Conservation (phyloP, 352 stramenopile genomes). For the Pythium volutum region DNA sequence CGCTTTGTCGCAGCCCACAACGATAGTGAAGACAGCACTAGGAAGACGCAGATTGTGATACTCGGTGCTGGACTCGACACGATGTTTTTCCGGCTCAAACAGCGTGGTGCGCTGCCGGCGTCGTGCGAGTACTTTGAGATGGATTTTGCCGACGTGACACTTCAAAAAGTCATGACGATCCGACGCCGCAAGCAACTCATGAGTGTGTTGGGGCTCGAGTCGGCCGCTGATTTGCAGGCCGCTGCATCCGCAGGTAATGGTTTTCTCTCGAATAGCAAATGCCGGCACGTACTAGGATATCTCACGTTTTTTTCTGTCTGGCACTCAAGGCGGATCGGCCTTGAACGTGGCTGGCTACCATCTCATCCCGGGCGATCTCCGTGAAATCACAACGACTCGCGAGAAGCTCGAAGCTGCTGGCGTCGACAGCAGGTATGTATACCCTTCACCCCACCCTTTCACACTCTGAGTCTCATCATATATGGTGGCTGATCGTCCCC, state of each 20-base stretch:
- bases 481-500: background rate
- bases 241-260: conserved; percentile 44
- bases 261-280: background rate
- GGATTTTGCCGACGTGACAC: conserved; percentile 77
- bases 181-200: conserved; percentile 61
- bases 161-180: conserved; percentile 79
- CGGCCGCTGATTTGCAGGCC: conserved; percentile 42
- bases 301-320: background rate
- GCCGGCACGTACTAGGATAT: background rate
- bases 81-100: conserved; percentile 80
- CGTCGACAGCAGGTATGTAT: conserved; percentile 44
- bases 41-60: conserved; percentile 75
- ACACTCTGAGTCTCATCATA: background rate
- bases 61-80: conserved; percentile 80
- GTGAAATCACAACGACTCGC: conserved; percentile 49
- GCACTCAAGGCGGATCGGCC: conserved; percentile 46
- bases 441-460: no score
- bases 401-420: conserved; percentile 59
- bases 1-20: conserved; percentile 45
- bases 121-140: conserved; percentile 83
- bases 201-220: conserved; percentile 37
- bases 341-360: conserved; percentile 73
- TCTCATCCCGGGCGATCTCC: conserved; percentile 72
- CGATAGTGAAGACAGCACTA: background rate
- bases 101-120: conserved; percentile 23